These are phyloP conservation scores for Acarospora socialis DNA, from an alignment of 2,329 filamentous ascomycete genomes.

Conservation along the genomic window DNA sequence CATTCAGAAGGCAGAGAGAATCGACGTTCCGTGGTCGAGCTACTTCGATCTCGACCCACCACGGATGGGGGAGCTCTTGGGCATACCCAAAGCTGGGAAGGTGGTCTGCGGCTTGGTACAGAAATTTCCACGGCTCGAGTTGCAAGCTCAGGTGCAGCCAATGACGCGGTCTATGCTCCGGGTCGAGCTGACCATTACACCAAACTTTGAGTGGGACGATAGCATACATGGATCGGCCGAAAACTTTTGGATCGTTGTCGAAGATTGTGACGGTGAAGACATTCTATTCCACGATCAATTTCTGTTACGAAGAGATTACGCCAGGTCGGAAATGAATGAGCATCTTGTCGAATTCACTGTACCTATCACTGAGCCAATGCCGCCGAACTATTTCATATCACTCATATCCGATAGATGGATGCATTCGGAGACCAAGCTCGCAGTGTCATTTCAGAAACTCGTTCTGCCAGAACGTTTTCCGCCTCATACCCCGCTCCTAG, in stretches of 20 bases:
- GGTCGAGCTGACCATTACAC: slow-evolving; percentile 78
- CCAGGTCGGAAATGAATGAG: slow-evolving; percentile 71
- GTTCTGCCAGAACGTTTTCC: slow-evolving; percentile 92
- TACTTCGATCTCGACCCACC: slow-evolving; percentile 96
- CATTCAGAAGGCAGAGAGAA: slow-evolving; percentile 80
- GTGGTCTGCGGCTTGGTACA: slow-evolving; percentile 73
- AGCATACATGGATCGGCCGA: slow-evolving; percentile 74
- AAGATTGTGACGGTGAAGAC: slow-evolving; percentile 94
- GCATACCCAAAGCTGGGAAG: slow-evolving; percentile 75
- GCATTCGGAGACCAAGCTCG: slow-evolving; percentile 87
- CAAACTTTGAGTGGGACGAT: slow-evolving; percentile 94
- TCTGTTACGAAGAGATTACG: slow-evolving; percentile 78
- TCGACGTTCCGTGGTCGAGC: slow-evolving; percentile 82
- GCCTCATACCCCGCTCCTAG: slow-evolving; percentile 78
- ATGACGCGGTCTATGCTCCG: slow-evolving; percentile 88
- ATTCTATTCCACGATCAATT: slow-evolving; percentile 93
- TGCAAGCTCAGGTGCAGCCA: slow-evolving; percentile 87
- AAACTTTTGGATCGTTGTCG: slow-evolving; percentile 92
- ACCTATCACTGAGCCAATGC: slow-evolving; percentile 92
- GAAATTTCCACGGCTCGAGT: slow-evolving; percentile 84
- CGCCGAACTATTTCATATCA: slow-evolving; percentile 95
- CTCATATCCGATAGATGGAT: slow-evolving; percentile 95
- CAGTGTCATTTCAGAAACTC: slow-evolving; percentile 88
- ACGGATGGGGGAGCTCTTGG: slow-evolving; percentile 86
- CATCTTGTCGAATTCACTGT: slow-evolving; percentile 94